phyloP scores from a whole-genome alignment of 169 alveolate genomes.

The Cryptosporidium bovis region DNA sequence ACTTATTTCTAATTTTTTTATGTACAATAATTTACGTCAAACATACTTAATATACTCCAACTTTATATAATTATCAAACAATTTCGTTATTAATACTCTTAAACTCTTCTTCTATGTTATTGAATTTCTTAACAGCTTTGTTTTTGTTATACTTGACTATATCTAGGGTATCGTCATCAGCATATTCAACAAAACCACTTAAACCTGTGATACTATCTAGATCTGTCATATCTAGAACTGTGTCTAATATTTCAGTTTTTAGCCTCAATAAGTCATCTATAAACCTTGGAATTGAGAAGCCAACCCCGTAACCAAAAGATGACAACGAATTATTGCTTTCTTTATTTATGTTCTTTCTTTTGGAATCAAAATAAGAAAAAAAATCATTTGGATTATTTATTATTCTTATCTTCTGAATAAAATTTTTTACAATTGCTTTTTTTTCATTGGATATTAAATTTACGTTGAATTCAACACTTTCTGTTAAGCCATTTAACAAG shows the following conservation, averaged over 20 bases:
- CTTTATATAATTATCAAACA: not conserved
- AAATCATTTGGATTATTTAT: conserved; percentile 35
- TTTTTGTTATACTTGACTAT: conserved; percentile 5
- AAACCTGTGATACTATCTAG: conserved; percentile 26
- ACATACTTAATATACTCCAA: not conserved
- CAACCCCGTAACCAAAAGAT: conserved; percentile 18
- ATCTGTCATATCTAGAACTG: conserved; percentile 35
- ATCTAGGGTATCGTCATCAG: conserved; percentile 33
- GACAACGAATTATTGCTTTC: too few species aligned
- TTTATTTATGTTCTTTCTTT: not conserved
- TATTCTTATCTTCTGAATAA: conserved; percentile 28
- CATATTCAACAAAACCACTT: conserved; percentile 58
- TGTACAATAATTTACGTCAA: not conserved
- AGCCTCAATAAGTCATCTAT: conserved; percentile 7
- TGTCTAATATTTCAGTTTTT: conserved; percentile 26
- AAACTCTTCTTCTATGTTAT: conserved; percentile 16
- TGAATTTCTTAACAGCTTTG: conserved; percentile 45
- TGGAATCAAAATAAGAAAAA: not conserved
- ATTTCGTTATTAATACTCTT: not conserved
- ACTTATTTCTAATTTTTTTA: too few species aligned
- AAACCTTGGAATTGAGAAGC: conserved; percentile 28
- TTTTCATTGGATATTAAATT: conserved; percentile 27
- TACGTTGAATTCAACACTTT: conserved; percentile 9
- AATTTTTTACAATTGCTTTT: not conserved
- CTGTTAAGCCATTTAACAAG: conserved; percentile 8